A percentile compares a stretch with the other conserved stretches of the same genome.
Evolutionary conservation across 306 rosid species (phyloP).

Genomic region (Datisca glomerata): DNA sequence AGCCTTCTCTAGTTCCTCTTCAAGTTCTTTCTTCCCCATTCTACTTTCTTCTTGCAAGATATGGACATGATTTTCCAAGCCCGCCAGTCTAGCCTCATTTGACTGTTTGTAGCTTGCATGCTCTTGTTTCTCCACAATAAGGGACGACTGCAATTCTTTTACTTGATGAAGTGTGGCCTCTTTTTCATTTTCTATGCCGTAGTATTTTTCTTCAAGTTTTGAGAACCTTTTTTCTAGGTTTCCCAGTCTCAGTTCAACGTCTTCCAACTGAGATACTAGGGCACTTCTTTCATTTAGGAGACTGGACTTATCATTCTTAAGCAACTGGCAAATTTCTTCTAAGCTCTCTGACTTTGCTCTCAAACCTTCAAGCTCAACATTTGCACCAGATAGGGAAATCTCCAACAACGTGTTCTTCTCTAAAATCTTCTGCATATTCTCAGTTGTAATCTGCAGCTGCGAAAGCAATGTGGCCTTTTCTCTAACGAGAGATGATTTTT

Average conservation of each 20-base stretch:
- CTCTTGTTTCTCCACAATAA: slow-evolving; percentile 50
- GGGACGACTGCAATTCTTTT: slow-evolving; percentile 48
- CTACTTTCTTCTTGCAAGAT: slow-evolving; percentile 48
- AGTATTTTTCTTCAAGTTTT: slow-evolving; percentile 57
- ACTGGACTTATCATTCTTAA: slow-evolving; percentile 57
- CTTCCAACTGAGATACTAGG: slow-evolving; percentile 53
- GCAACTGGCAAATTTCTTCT: slow-evolving; percentile 64
- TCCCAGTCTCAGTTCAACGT: slow-evolving; percentile 55
- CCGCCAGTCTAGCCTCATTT: slow-evolving; percentile 44
- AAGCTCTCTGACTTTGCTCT: slow-evolving; percentile 68
- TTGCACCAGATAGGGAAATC: slow-evolving; percentile 59
- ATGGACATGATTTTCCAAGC: slow-evolving; percentile 50
- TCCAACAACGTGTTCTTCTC: slow-evolving; percentile 74
- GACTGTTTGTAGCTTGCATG: slow-evolving; percentile 44
- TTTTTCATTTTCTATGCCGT: slow-evolving; percentile 64
- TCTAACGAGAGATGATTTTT: slow-evolving; percentile 51
- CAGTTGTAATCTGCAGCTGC: slow-evolving; percentile 70
- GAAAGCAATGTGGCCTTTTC: slow-evolving; percentile 68
- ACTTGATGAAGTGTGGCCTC: slow-evolving; percentile 43
- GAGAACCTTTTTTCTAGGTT: slow-evolving; percentile 61
- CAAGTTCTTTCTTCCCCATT: slow-evolving; percentile 69
- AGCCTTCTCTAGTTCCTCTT: slow-evolving; percentile 76
- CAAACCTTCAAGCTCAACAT: slow-evolving; percentile 71
- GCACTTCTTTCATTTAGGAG: slow-evolving; percentile 58
- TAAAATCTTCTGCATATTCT: slow-evolving; percentile 69